A percentile compares a stretch with the other conserved stretches of the same genome.
Evolutionary conservation across 1,139 yeast genomes (phyloP).

Genomic region (Pichia sp.): DNA sequence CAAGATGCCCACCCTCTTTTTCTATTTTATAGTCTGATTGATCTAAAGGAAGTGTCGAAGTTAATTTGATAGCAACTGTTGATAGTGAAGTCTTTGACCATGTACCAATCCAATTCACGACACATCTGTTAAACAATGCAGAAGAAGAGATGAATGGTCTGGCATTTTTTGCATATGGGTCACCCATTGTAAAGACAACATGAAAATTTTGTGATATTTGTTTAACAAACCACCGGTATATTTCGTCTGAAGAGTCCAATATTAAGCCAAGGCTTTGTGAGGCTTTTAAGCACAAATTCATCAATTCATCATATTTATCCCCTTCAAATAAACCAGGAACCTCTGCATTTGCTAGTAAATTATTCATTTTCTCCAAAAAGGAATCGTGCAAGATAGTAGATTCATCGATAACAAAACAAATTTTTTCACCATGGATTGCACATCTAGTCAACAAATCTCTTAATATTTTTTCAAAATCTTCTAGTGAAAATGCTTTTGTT

Average conservation of each 20-base stretch:
- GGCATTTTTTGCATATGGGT: conserved; percentile 34
- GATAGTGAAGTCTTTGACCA: conserved; percentile 55
- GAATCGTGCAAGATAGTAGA: conserved; percentile 70
- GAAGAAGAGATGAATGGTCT: conserved; percentile 64
- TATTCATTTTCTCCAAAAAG: conserved; percentile 87
- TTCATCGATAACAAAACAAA: conserved; percentile 78
- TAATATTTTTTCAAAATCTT: conserved; percentile 63
- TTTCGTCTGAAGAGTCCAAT: conserved; percentile 66
- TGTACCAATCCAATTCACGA: conserved; percentile 82
- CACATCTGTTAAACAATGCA: conserved; percentile 88
- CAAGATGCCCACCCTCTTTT: conserved; percentile 19
- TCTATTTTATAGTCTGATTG: conserved; percentile 37
- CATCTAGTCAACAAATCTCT: conserved; percentile 46
- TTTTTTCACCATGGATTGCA: conserved; percentile 52
- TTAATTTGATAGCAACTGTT: conserved; percentile 42
- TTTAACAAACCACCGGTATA: conserved; percentile 66
- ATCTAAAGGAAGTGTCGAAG: conserved; percentile 45
- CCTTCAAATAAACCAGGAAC: conserved; percentile 86
- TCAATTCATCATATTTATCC: conserved; percentile 53
- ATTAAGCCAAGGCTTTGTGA: conserved; percentile 56
- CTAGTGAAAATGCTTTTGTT: conserved; percentile 46
- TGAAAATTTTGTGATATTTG: conserved; percentile 71
- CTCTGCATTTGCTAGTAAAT: conserved; percentile 85
- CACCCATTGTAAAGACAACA: conserved; percentile 72
- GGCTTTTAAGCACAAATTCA: conserved; percentile 54